These are phyloP conservation scores for Acacia crassicarpa DNA, from an alignment of 306 rosid genomes.

Conservation along the genomic window DNA sequence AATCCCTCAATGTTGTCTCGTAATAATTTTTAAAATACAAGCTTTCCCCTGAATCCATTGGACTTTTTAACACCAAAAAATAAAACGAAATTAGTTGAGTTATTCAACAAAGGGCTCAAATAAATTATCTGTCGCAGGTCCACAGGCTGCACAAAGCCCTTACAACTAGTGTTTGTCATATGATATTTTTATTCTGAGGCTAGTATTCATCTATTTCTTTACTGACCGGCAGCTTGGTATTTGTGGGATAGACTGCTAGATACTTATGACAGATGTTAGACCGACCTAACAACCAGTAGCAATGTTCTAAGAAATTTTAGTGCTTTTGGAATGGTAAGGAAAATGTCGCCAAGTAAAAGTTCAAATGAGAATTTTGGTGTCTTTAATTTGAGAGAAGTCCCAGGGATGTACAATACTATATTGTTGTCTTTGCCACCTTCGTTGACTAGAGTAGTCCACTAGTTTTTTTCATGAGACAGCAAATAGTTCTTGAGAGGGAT, in stretches of 20 bases:
- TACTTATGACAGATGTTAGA: neutral
- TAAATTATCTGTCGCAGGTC: neutral
- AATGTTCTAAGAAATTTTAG: conserved; percentile 3
- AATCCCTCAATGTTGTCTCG: neutral
- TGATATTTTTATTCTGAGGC: neutral
- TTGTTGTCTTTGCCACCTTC: neutral
- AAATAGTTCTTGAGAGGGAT: neutral
- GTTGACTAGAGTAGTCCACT: neutral
- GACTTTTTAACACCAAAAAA: neutral
- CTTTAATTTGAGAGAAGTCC: neutral
- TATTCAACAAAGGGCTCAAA: neutral
- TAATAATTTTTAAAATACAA: neutral
- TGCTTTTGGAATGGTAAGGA: neutral
- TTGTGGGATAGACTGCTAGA: neutral
- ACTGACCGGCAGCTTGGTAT: neutral
- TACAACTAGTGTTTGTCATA: neutral
- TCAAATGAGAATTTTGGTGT: neutral
- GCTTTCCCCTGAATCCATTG: conserved; percentile 6
- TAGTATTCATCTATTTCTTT: neutral
- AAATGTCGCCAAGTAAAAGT: neutral
- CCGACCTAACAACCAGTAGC: conserved; percentile 13
- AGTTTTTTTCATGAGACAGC: neutral
- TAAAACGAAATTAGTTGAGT: neutral
- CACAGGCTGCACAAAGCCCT: neutral
- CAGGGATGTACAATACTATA: neutral